Percentiles rank a stretch among this genome's conserved stretches.
These are phyloP conservation scores for Juncus effusus DNA, from an alignment of 176 grass and related monocot genomes.

Conservation along the genomic window DNA sequence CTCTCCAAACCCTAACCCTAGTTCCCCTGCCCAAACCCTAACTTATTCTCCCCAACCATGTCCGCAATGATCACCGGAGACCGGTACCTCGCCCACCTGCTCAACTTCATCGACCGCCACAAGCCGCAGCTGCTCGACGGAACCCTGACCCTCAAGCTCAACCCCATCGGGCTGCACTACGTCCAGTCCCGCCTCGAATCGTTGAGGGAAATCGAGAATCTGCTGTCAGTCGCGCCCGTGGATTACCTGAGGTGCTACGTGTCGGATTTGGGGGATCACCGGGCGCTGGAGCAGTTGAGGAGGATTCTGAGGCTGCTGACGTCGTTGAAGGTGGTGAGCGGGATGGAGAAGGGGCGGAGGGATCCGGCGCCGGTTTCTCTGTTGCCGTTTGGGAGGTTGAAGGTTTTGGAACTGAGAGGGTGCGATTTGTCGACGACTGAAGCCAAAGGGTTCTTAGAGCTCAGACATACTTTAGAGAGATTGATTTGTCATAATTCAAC, in stretches of 20 bases:
- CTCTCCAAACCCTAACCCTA: slow-evolving; percentile 6
- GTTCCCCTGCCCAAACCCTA: slow-evolving; percentile 29
- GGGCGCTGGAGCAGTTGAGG: slow-evolving; percentile 80
- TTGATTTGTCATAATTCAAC: slow-evolving; percentile 82
- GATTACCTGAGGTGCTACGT: slow-evolving; percentile 98
- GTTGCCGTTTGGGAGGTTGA: slow-evolving; percentile 63
- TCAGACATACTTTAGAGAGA: slow-evolving; percentile 77
- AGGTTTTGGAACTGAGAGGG: slow-evolving; percentile 60
- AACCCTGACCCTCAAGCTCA: slow-evolving; percentile 68
- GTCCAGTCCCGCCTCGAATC: slow-evolving; percentile 85
- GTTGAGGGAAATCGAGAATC: slow-evolving; percentile 85
- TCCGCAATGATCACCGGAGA: slow-evolving; percentile 45
- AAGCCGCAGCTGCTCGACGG: slow-evolving; percentile 74
- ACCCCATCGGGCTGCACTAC: slow-evolving; percentile 92
- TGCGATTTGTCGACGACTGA: slow-evolving; percentile 79
- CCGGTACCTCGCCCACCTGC: slow-evolving; percentile 76
- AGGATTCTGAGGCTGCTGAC: slow-evolving; percentile 79
- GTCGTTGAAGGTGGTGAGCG: slow-evolving; percentile 69
- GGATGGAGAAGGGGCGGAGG: slow-evolving; percentile 31
- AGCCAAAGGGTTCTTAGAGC: slow-evolving; percentile 70
- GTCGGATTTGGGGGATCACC: slow-evolving; percentile 91
- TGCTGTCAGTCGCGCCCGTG: slow-evolving; percentile 79
- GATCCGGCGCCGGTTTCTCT: slow-evolving; percentile 79
- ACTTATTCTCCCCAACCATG: background rate
- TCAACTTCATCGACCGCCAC: slow-evolving; percentile 57